Base-by-base conservation (phyloP, 2,329 filamentous ascomycete genomes). In the Colletotrichum endophyticum region DNA sequence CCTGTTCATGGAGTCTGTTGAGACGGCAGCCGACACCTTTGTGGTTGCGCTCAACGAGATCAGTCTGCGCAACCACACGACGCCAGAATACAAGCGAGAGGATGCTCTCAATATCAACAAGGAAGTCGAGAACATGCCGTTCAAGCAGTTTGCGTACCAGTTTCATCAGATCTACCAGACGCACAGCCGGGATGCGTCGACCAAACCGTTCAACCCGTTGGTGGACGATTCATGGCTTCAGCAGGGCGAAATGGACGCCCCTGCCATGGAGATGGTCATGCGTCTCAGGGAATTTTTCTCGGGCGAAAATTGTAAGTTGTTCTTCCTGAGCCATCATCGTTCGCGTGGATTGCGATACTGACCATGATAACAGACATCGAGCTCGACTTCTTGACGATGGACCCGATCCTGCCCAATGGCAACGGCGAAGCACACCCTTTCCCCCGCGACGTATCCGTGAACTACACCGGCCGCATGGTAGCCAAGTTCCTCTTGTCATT, bases 91-190 rank as follows among this genome's bases (percentile, higher is more conserved):
- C 80, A 82, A 84, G 72, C 86, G 88, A 56, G 82, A 82, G 8
- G 84, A 86, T 36, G 89, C 88, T n/a, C 83, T 90, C 61, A 82
- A 84, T 8, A 82, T 88, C 34, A 90, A 88, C 82, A 82, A 82
- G 34, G 88, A 90, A 80, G 85, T 92, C 63, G 90, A 92, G 80
- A 90, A 91, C 78, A 84, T 92, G 84, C 90, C 90, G 1, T 92
- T 92, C 80, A 89, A 88, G 82, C 90, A 92, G 82, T 91, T 92
- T 79, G 89, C 89, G 5, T 91, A 89, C 78, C 90, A 91, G 82
- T 92, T 92, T 80, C 90, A 92, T 81, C 87, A 91, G 80, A 86
- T 91, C 72, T 92, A 91, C 79, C 89, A 91, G 84, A 92, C 90
- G 25, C 89, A 91, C 80, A 86, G 85, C 71, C 85, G 85, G 78